Evolutionary conservation across 768 basidiomycete genomes (phyloP).

Genomic region (Ephemerocybe angulata): DNA sequence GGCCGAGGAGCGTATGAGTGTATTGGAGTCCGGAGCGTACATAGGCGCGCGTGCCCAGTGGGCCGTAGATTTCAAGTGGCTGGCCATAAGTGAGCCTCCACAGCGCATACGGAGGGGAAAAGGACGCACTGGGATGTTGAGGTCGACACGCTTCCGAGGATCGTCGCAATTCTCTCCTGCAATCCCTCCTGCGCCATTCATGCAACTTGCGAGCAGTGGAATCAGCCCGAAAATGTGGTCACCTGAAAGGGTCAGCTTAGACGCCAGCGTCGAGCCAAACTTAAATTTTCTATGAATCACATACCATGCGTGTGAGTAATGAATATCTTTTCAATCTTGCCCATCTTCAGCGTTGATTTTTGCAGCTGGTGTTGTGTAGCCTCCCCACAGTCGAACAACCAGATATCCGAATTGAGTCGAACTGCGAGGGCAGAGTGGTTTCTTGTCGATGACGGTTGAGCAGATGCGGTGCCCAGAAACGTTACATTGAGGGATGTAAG

Average conservation of each 20-base stretch:
- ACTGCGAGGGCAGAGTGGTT: constrained; percentile 75
- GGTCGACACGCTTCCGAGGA: constrained; percentile 42
- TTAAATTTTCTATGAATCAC: constrained; percentile 9
- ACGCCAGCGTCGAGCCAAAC: not conserved
- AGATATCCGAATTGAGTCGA: constrained; percentile 64
- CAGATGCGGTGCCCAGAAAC: constrained; percentile 80
- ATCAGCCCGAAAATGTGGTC: constrained; percentile 79
- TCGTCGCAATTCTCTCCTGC: constrained; percentile 53
- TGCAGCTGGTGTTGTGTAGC: constrained; percentile 78
- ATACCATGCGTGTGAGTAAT: constrained; percentile 87
- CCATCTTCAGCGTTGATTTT: constrained; percentile 71
- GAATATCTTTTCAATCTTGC: constrained; percentile 77
- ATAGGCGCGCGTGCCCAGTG: constrained; percentile 77
- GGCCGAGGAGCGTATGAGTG: constrained; percentile 64
- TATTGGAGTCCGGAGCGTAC: constrained; percentile 64
- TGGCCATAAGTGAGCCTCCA: constrained; percentile 19
- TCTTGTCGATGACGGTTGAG: constrained; percentile 73
- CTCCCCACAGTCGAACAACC: constrained; percentile 86
- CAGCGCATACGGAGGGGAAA: not conserved
- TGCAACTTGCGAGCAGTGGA: constrained; percentile 61
- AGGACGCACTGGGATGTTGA: constrained; percentile 31
- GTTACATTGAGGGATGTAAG: constrained; percentile 50
- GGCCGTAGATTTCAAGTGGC: constrained; percentile 84
- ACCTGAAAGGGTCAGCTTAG: constrained; percentile 38
- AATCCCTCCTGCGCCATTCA: constrained; percentile 74